phyloP scores from a whole-genome alignment of 73 alveolate genomes.

The Symbiodinium pilosum region DNA sequence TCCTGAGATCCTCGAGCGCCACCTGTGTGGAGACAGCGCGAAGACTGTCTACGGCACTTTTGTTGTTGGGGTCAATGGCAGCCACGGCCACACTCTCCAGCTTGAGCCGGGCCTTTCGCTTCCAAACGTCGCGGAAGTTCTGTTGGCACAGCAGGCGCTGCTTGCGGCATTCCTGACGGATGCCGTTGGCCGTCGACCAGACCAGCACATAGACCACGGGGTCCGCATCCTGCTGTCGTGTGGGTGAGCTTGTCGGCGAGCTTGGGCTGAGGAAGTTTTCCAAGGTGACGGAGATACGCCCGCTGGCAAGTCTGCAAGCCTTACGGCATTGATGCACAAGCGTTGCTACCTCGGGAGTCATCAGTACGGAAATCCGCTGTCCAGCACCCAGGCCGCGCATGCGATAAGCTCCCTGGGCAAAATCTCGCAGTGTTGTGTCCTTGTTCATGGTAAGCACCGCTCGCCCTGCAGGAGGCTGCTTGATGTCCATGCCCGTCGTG shows the following conservation, averaged over 20 bases:
- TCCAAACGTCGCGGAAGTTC: constrained; percentile 51
- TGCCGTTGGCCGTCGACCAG: constrained; percentile 77
- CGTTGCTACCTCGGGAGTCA: constrained; percentile 31
- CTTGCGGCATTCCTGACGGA: constrained; percentile 44
- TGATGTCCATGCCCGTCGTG: constrained; percentile 95
- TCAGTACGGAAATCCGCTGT: constrained; percentile 25
- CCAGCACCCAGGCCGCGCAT: constrained; percentile 88
- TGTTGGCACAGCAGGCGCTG: constrained; percentile 60
- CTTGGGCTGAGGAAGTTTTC: constrained; percentile 41
- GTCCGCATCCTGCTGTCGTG: background rate
- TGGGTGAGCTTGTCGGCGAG: constrained; percentile 14
- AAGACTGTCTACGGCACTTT: background rate
- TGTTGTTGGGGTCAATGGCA: background rate
- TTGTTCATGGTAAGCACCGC: constrained; percentile 72
- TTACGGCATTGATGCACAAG: constrained; percentile 62
- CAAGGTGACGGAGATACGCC: constrained; percentile 50
- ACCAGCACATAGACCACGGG: constrained; percentile 37
- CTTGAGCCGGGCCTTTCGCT: constrained; percentile 36
- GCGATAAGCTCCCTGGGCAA: constrained; percentile 93
- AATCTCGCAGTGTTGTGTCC: constrained; percentile 87
- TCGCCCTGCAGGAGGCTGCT: constrained; percentile 58
- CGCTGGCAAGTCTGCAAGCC: constrained; percentile 55
- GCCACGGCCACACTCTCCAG: constrained; percentile 15
- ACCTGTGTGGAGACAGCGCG: background rate
- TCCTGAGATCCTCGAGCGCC: constrained; percentile 24